These are phyloP conservation scores for Asterella californica DNA, from an alignment of 225 moss, liverwort and hornwort species.

Conservation along the genomic window DNA sequence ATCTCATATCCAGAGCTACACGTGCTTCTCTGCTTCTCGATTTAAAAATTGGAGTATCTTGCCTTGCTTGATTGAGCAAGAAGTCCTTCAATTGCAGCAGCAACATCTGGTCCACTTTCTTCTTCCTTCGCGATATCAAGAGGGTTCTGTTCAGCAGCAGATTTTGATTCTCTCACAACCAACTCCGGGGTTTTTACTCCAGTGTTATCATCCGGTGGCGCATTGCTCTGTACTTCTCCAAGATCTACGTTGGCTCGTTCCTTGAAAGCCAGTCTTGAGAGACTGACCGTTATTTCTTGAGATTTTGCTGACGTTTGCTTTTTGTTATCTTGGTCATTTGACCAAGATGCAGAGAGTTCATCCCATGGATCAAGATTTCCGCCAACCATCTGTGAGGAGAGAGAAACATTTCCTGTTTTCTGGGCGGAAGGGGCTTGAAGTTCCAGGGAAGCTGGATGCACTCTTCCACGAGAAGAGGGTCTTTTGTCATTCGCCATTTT, in stretches of 20 bases:
- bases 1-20: not conserved
- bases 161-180: not conserved
- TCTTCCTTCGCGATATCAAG: slow-evolving; percentile 16
- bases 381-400: slow-evolving; percentile 58
- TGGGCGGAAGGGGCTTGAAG: slow-evolving; percentile 38
- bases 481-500: slow-evolving; percentile 33
- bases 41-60: not conserved
- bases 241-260: slow-evolving; percentile 6
- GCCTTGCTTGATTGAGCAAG: slow-evolving; percentile 86
- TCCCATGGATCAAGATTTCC: slow-evolving; percentile 84
- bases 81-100: slow-evolving; percentile 91
- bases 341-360: slow-evolving; percentile 66
- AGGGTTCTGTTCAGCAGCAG: not conserved
- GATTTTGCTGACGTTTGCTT: slow-evolving; percentile 6
- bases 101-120: slow-evolving; percentile 54
- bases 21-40: not conserved
- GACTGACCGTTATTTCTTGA: not conserved
- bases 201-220: not conserved
- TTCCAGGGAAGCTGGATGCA: slow-evolving; percentile 9
- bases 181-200: not conserved
- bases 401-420: slow-evolving; percentile 32
- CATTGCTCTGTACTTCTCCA: not conserved
- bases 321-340: slow-evolving; percentile 19
- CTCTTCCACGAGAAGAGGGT: slow-evolving; percentile 14
- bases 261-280: not conserved